These are phyloP conservation scores for Podila verticillata DNA, from an alignment of 192 early-diverging fungal species.

Conservation along the genomic window DNA sequence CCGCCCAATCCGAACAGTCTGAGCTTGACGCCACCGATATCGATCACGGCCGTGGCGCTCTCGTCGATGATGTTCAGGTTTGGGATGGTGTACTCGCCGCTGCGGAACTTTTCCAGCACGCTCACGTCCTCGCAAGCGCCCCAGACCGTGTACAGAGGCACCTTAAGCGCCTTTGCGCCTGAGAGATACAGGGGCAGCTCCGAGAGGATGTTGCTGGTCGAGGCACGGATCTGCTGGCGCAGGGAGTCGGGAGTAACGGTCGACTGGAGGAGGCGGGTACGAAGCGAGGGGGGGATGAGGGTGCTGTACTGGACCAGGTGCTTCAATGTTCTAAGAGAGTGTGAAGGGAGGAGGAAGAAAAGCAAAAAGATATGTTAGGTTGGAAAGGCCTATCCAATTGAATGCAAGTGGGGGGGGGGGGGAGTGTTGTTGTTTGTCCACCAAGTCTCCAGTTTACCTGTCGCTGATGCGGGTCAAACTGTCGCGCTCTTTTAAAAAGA, in stretches of 20 bases:
- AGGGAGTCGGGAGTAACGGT: conserved; percentile 52
- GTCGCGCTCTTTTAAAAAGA: conserved; percentile 46
- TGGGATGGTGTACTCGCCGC: conserved; percentile 54
- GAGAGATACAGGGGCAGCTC: conserved; percentile 61
- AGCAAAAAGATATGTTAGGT: conserved; percentile 11
- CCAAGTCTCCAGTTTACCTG: conserved; percentile 38
- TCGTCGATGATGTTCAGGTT: conserved; percentile 68
- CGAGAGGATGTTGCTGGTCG: conserved; percentile 54
- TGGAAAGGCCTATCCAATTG: conserved; percentile 2
- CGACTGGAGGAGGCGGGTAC: conserved; percentile 48
- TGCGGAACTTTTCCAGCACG: conserved; percentile 65
- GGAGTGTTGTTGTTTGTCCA: neutral
- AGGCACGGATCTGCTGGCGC: conserved; percentile 53
- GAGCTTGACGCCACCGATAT: conserved; percentile 65
- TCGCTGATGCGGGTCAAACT: conserved; percentile 63
- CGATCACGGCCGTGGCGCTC: conserved; percentile 56
- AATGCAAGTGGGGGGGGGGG: neutral
- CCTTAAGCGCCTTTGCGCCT: conserved; percentile 55
- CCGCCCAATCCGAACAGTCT: conserved; percentile 69
- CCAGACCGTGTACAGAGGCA: conserved; percentile 71
- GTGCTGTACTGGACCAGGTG: conserved; percentile 68
- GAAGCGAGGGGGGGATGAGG: conserved; percentile 54
- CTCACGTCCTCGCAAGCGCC: conserved; percentile 69
- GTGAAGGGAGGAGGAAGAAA: neutral
- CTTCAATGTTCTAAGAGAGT: conserved; percentile 56